These are phyloP conservation scores for Metschnikowia proteae DNA, from an alignment of 805 yeast genomes.

Conservation along the genomic window DNA sequence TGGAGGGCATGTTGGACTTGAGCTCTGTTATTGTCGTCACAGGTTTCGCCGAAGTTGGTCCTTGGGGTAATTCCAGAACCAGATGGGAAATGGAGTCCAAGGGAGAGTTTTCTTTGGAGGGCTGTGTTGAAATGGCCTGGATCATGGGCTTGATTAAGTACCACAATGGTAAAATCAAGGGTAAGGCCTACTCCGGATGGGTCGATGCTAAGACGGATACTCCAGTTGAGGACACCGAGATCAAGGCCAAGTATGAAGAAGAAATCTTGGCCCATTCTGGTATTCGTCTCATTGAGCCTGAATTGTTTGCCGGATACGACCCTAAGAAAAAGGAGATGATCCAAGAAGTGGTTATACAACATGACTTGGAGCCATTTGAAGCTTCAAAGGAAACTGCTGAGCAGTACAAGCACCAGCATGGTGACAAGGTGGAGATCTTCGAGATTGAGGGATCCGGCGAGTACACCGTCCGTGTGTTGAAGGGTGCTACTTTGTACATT, in stretches of 20 bases:
- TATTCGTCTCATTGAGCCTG: slow-evolving; percentile 95
- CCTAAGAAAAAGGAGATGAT: slow-evolving; percentile 89
- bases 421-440: slow-evolving; percentile 87
- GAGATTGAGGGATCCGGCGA: slow-evolving; percentile 88
- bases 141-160: slow-evolving; percentile 97
- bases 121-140: slow-evolving; percentile 99
- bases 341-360: slow-evolving; percentile 95
- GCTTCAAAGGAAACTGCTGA: slow-evolving; percentile 93
- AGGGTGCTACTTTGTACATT: slow-evolving; percentile 86
- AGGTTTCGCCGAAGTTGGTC: slow-evolving; percentile 98
- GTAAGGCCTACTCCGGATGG: slow-evolving; percentile 95
- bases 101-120: slow-evolving; percentile 95
- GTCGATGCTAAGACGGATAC: slow-evolving; percentile 88
- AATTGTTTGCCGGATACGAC: slow-evolving; percentile 87
- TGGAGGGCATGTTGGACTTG: slow-evolving; percentile 88
- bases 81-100: slow-evolving; percentile 99
- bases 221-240: slow-evolving; percentile 93
- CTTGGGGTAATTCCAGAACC: slow-evolving; percentile 99
- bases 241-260: slow-evolving; percentile 87
- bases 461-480: slow-evolving; percentile 81
- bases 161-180: slow-evolving; percentile 86
- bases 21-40: slow-evolving; percentile 92
- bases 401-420: slow-evolving; percentile 91
- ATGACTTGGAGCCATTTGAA: slow-evolving; percentile 94
- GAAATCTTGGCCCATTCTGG: slow-evolving; percentile 90